Base-by-base conservation (phyloP, 768 basidiomycete genomes). In the Termitomyces sp. region DNA sequence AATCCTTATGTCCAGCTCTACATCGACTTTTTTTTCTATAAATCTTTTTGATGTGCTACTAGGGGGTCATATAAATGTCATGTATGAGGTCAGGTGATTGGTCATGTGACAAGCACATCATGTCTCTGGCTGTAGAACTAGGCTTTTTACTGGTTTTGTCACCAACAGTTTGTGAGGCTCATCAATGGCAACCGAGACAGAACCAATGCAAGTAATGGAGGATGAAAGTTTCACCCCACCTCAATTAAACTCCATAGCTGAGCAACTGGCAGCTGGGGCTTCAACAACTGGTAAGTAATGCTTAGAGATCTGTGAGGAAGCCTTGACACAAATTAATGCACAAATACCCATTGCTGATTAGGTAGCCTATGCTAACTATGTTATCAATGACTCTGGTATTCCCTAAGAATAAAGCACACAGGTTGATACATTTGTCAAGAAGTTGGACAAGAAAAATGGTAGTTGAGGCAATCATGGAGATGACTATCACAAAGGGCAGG, bases 321-420 rank as follows among this genome's bases (percentile, higher is more conserved):
- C 96, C 0, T 73, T 77, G 33, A 72, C 89, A 0, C 85, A 96
- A 6, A 80, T 98, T 20, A 76, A 81, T 24, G 83, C 95, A 0
- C 96, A 98, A 71, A 72, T 94, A 48, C 82, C 93, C 0, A 89
- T 97, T 43, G 67, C 82, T 0, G 77, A 85, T 36, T 98, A 98
- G 69, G 76, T 94, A 4, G 65, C 75, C n/a, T 95, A 91, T 61
- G 95, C 94, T 3, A 92, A 95, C 67, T 68, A 84, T 52, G 85
- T 97, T 48, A 69, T 98, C 33, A 95, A 98, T 73, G 98, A 98
- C 69, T 92, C 91, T 5, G 93, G 93, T 1, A 78, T 87, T 0
- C 74, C 76, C 8, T 70, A 79, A 34, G 93, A 95, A 57, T 76
- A 97, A 10, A 77, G 87, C 36, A 64, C 62, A 63, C 68, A 82